Conservation (phyloP, 306 rosid species). For the Ceratonia siliqua region DNA sequence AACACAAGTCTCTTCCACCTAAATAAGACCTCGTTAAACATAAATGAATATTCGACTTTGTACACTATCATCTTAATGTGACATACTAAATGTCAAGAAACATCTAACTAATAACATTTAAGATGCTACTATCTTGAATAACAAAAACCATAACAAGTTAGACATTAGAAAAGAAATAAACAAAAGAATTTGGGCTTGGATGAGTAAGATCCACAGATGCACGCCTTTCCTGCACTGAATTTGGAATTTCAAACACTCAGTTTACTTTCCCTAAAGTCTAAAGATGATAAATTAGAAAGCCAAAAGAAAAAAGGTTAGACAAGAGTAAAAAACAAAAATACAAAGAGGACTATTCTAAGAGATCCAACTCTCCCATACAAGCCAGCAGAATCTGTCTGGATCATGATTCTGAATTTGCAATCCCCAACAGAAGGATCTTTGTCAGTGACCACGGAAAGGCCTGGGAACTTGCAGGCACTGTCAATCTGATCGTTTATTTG, state of each 20-base stretch:
- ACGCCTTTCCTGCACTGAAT: neutral
- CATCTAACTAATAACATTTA: too few relatives aligned
- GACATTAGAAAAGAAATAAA: too few relatives aligned
- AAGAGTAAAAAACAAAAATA: conserved; percentile 39
- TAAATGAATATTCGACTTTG: too few relatives aligned
- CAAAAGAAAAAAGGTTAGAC: conserved; percentile 36
- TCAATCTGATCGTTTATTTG: conserved; percentile 70
- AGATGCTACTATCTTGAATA: too few relatives aligned
- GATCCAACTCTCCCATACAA: conserved; percentile 28
- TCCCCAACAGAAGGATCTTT: conserved; percentile 62
- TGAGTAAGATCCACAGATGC: too few relatives aligned
- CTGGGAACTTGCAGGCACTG: conserved; percentile 75
- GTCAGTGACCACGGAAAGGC: conserved; percentile 60
- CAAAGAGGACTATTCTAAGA: conserved; percentile 38
- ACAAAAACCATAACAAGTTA: too few relatives aligned
- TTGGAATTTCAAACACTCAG: conserved; percentile 4
- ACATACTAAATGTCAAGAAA: too few relatives aligned
- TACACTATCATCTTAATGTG: too few relatives aligned
- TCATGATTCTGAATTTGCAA: conserved; percentile 80
- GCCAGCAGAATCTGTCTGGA: conserved; percentile 39
- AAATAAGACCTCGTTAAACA: too few relatives aligned
- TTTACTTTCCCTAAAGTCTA: neutral
- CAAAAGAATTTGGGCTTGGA: too few relatives aligned
- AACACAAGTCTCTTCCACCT: too few relatives aligned
- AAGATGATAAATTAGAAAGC: neutral